A percentile compares a stretch with the other conserved stretches of the same genome.
Conservation (phyloP, 352 stramenopile genomes). For the Thalassiosira exigua region DNA sequence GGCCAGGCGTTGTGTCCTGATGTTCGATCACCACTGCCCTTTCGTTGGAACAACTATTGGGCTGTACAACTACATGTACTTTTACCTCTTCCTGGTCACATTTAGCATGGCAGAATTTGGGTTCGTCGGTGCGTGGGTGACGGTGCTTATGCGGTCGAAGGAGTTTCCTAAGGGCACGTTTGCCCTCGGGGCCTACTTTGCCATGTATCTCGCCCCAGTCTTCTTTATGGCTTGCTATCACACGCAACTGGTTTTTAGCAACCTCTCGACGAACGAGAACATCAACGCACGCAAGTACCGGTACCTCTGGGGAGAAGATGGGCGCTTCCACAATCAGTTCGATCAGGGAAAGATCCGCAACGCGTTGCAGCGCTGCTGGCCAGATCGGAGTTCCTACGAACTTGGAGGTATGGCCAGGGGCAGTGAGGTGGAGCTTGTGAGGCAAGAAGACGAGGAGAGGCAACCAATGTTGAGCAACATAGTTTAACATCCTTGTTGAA, state of each 20-base stretch:
- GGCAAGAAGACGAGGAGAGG: slow-evolving; percentile 37
- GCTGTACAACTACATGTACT: slow-evolving; percentile 88
- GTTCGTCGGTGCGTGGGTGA: slow-evolving; percentile 76
- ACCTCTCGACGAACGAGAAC: slow-evolving; percentile 91
- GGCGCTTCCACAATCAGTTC: slow-evolving; percentile 82
- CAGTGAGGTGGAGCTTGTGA: slow-evolving; percentile 15
- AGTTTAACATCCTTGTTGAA: slow-evolving; percentile 4
- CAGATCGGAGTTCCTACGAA: slow-evolving; percentile 54
- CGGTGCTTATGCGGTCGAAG: slow-evolving; percentile 61
- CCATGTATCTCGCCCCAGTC: slow-evolving; percentile 67
- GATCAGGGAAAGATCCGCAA: slow-evolving; percentile 77
- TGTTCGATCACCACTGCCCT: slow-evolving; percentile 87
- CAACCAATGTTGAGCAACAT: slow-evolving; percentile 45
- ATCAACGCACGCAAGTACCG: slow-evolving; percentile 83
- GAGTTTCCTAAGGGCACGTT: slow-evolving; percentile 44
- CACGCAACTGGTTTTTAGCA: slow-evolving; percentile 79
- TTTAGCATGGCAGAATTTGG: slow-evolving; percentile 63
- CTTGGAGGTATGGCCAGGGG: slow-evolving; percentile 6
- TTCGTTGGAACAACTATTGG: slow-evolving; percentile 88
- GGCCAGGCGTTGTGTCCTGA: slow-evolving; percentile 83
- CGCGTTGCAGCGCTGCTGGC: slow-evolving; percentile 65
- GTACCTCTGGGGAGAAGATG: slow-evolving; percentile 77
- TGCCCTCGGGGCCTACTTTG: slow-evolving; percentile 66
- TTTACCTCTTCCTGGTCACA: slow-evolving; percentile 86
- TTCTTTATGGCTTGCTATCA: slow-evolving; percentile 82